Evolutionary conservation across 352 stramenopile genomes (phyloP).

Genomic region (Phytophthora multivora): DNA sequence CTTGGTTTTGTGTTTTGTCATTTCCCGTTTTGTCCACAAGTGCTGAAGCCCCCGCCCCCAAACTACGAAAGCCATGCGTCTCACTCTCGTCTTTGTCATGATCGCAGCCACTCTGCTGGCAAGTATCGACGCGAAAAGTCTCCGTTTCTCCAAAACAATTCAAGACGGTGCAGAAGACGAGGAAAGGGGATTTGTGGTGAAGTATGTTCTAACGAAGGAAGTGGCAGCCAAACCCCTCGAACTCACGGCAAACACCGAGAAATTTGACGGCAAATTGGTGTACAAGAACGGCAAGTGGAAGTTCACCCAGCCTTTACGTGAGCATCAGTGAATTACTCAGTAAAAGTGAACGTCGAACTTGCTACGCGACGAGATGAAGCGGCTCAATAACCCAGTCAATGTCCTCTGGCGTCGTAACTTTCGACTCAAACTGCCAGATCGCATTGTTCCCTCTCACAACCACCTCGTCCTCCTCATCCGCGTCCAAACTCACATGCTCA

Average conservation of each 20-base stretch:
- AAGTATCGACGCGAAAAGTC: not conserved
- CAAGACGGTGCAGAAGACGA: not conserved
- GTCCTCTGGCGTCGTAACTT: slow-evolving; percentile 27
- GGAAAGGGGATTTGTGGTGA: not conserved
- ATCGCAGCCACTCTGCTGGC: not conserved
- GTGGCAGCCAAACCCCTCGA: not conserved
- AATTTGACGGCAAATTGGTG: not conserved
- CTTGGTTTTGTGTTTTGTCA: not conserved
- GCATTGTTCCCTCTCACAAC: slow-evolving; percentile 20
- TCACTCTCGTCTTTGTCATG: not conserved
- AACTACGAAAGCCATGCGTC: not conserved
- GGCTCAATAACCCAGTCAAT: slow-evolving; percentile 40
- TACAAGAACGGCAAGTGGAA: not conserved
- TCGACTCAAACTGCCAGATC: slow-evolving; percentile 40
- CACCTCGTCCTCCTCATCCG: slow-evolving; percentile 4
- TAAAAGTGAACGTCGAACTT: too few species aligned
- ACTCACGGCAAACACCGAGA: not conserved
- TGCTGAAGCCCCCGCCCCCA: too few species aligned
- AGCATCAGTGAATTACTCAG: not conserved
- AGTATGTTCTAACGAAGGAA: not conserved
- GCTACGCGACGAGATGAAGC: slow-evolving; percentile 29
- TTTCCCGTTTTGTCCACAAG: not conserved
- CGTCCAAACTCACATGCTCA: slow-evolving; percentile 25
- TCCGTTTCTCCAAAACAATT: not conserved
- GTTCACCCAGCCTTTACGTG: not conserved